Evolutionary conservation across 208 protist species (phyloP).

Genomic region (Novymonas esmeraldas): DNA sequence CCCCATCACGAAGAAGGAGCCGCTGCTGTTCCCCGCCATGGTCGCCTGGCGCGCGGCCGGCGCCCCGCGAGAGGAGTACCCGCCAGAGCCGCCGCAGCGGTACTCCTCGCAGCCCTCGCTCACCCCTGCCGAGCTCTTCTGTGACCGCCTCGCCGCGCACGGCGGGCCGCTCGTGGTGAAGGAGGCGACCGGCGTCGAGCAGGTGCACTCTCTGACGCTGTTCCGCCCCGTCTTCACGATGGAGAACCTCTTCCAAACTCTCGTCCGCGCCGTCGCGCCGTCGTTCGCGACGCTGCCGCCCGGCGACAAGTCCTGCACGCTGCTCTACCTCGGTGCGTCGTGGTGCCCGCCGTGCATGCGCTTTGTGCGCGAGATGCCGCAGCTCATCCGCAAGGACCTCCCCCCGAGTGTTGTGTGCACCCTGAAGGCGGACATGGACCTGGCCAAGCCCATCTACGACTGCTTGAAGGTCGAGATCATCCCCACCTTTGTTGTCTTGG

Average conservation of each 20-base stretch:
- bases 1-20: slow-evolving; percentile 19
- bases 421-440: slow-evolving; percentile 85
- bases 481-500: slow-evolving; percentile 78
- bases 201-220: slow-evolving; percentile 69
- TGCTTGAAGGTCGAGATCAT: slow-evolving; percentile 79
- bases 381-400: slow-evolving; percentile 53
- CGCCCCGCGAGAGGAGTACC: slow-evolving; percentile 46
- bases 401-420: slow-evolving; percentile 37
- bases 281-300: slow-evolving; percentile 9
- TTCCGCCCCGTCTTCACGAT: slow-evolving; percentile 72
- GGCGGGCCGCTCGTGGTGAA: slow-evolving; percentile 75
- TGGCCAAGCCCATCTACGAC: slow-evolving; percentile 71
- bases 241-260: slow-evolving; percentile 52
- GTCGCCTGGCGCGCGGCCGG: slow-evolving; percentile 40
- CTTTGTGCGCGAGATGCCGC: slow-evolving; percentile 59
- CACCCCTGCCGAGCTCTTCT: slow-evolving; percentile 33
- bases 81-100: slow-evolving; percentile 28
- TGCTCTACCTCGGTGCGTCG: slow-evolving; percentile 81
- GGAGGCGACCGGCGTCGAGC: slow-evolving; percentile 57
- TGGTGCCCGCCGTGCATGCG: slow-evolving; percentile 90
- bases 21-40: slow-evolving; percentile 39
- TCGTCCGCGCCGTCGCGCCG: slow-evolving; percentile 31
- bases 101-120: slow-evolving; percentile 31
- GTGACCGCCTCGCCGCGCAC: slow-evolving; percentile 29
- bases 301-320: slow-evolving; percentile 32